Evolutionary conservation across 148 eudicot species (phyloP), one percentile per base, ranked within the genome.

Genomic region (Fagopyrum homotropicum): DNA sequence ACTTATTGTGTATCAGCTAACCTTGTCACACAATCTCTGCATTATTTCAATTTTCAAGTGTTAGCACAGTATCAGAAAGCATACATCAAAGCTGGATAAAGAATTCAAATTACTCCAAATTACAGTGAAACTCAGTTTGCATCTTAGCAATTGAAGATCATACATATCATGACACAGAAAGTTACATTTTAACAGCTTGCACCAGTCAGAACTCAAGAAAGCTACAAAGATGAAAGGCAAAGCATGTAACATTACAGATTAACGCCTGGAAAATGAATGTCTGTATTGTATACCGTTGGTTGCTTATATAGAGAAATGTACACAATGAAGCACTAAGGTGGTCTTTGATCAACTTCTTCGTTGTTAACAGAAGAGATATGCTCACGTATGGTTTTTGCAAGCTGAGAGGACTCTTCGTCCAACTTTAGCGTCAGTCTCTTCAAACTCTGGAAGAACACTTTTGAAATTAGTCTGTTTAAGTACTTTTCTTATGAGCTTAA

Each of bases 331-430:
- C 46, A 40, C 71, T 66, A 66, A 15, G 71, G 5, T 66, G 71
- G 82, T 68, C 82, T 87, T 80, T 91, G 87, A 74, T 64, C 57
- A 50, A 84, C 88, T 59, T 81, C 83, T 8, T 59, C 40, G 66
- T 77, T 60, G 72, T 68, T 76, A 43, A 70, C 61, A 72, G 72
- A 60, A 46, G 80, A 80, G 49, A 91, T 77, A 51, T 90, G 84
- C 29, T 84, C 85, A 47, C 93, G 81, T 61, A 94, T 89, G 83
- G 85, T 69, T 57, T 86, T 82, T 50, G 86, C 96, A 75, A 94
- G 91, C 68, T 80, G 83, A 72, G 86, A 76, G 10, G 88, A 89
- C 78, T 88, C 97, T 30, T 89, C 72, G 72, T 89, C 93, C 64
- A 85, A 79, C 80, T 87, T 84, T 76, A 94, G 52, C 6, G 94